A percentile compares a stretch with the other conserved stretches of the same genome.
Evolutionary conservation across 306 rosid species (phyloP).

Genomic region (Potentilla sterilis): DNA sequence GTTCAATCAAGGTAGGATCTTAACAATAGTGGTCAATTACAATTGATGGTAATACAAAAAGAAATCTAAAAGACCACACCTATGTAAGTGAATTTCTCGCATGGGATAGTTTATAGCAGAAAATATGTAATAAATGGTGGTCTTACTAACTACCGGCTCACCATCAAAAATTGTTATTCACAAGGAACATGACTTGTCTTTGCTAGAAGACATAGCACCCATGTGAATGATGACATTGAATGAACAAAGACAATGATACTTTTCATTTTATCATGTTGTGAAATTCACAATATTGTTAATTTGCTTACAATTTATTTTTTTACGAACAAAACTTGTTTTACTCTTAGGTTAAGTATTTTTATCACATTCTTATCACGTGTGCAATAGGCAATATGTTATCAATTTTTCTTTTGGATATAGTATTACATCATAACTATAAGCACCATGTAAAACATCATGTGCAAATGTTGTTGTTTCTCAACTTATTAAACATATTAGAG

Average conservation of each 20-base stretch:
- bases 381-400: not conserved
- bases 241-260: conserved; percentile 40
- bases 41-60: conserved; percentile 22
- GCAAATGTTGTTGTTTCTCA: conserved; percentile 1
- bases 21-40: conserved; percentile 31
- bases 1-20: conserved; percentile 21
- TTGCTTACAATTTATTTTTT: not conserved
- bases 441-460: not conserved
- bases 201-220: conserved; percentile 24
- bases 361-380: not conserved
- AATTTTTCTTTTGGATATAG: not conserved
- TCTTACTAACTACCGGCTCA: conserved; percentile 21
- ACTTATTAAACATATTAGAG: not conserved
- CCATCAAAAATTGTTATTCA: conserved; percentile 14
- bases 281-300: not conserved
- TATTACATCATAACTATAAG: not conserved
- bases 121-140: conserved; percentile 19
- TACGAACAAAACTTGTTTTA: not conserved
- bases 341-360: not conserved
- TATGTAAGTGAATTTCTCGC: conserved; percentile 34
- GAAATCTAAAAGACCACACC: conserved; percentile 20
- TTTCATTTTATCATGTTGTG: conserved; percentile 14
- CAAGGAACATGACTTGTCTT: conserved; percentile 11
- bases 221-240: conserved; percentile 26
- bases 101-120: conserved; percentile 24